phyloP scores from a whole-genome alignment of 169 alveolate species.

The Plasmodium knowlesi region DNA sequence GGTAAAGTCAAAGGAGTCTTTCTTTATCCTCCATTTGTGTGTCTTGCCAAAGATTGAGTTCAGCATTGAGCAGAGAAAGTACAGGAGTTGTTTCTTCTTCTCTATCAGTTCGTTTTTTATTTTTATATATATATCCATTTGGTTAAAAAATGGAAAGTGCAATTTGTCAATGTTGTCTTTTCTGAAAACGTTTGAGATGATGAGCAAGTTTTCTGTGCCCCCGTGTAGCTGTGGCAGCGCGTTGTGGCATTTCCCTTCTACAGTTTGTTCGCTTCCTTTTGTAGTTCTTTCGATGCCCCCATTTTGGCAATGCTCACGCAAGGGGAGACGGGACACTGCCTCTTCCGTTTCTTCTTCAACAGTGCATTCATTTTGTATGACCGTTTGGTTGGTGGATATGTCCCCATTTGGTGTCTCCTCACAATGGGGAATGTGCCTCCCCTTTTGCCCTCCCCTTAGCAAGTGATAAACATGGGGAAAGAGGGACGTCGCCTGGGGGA shows the following conservation, averaged over 20 bases:
- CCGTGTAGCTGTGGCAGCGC: background rate
- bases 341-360: background rate
- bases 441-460: conserved; percentile 1
- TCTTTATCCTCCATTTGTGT: conserved; percentile 48
- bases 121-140: conserved; percentile 69
- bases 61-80: conserved; percentile 26
- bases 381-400: background rate
- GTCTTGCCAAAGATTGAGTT: conserved; percentile 4
- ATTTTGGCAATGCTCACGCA: background rate
- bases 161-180: conserved; percentile 66
- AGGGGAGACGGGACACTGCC: background rate
- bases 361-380: background rate
- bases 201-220: conserved; percentile 9
- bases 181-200: conserved; percentile 46
- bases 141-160: conserved; percentile 70
- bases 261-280: background rate
- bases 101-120: conserved; percentile 40
- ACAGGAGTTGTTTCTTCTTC: conserved; percentile 32
- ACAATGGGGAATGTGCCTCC: background rate
- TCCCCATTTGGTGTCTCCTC: background rate
- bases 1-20: conserved; percentile 70
- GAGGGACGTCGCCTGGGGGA: conserved; percentile 73
- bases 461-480: conserved; percentile 38
- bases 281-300: too few species aligned
- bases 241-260: background rate